A percentile compares a stretch with the other conserved stretches of the same genome.
Conservation (phyloP, 495 filamentous ascomycete genomes). For the Tuber calosporum region DNA sequence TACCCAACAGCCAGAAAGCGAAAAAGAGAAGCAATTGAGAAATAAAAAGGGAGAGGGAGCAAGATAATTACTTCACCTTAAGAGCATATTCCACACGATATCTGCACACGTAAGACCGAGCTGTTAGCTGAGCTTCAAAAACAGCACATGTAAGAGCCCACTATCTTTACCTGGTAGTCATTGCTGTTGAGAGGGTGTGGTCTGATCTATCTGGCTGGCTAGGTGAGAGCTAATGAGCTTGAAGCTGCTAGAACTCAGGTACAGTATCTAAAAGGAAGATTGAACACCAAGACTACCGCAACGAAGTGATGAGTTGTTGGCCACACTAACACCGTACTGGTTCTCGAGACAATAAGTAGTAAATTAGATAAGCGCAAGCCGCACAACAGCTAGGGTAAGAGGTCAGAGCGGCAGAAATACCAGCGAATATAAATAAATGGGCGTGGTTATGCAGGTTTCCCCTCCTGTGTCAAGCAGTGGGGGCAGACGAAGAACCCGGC, state of each 20-base stretch:
- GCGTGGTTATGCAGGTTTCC: not conserved
- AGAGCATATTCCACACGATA: constrained; percentile 43
- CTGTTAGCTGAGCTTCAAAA: constrained; percentile 6
- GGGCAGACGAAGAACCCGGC: not conserved
- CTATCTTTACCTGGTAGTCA: constrained; percentile 17
- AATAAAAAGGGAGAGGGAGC: not conserved
- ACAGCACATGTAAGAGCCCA: not conserved
- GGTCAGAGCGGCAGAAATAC: not conserved
- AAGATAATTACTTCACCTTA: constrained; percentile 23
- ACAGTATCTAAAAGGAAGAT: not conserved
- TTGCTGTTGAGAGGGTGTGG: not conserved
- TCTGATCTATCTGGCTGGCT: not conserved
- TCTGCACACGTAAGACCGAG: constrained; percentile 17
- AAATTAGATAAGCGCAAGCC: not conserved
- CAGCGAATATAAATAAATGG: not conserved
- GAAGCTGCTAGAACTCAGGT: not conserved
- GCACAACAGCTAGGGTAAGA: not conserved
- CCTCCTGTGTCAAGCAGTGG: not conserved
- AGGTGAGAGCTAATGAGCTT: not conserved
- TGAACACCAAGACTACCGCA: not conserved
- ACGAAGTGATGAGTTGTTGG: not conserved
- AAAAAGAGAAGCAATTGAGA: not conserved
- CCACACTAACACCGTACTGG: not conserved
- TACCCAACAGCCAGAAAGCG: not conserved
- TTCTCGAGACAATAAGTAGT: not conserved